These are phyloP conservation scores for Yamagishiella unicocca DNA, from an alignment of 139 green algal species.

Conservation along the genomic window DNA sequence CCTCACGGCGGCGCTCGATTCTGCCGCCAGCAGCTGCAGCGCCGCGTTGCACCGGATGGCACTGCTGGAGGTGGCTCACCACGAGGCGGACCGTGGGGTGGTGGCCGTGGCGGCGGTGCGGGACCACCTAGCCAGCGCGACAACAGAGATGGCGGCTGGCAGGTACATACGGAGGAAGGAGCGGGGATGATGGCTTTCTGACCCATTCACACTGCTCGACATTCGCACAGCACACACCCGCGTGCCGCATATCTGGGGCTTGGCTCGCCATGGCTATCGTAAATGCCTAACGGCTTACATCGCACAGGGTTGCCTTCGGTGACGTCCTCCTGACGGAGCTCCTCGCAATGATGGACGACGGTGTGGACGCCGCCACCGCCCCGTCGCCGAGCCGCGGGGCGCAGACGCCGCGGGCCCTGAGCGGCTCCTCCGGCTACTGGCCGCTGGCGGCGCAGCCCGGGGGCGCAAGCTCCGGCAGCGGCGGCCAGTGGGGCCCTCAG, in stretches of 20 bases:
- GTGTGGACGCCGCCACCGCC: background rate
- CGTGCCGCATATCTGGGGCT: too few species aligned
- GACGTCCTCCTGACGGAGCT: constrained; percentile 26
- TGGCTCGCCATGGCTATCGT: too few species aligned
- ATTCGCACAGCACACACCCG: too few species aligned
- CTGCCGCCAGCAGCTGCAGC: background rate
- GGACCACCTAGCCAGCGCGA: background rate
- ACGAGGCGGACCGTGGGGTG: constrained; percentile 14
- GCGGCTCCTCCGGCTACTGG: background rate
- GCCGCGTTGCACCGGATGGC: constrained; percentile 27
- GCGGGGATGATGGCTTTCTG: too few species aligned
- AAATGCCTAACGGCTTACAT: too few species aligned
- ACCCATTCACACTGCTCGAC: too few species aligned
- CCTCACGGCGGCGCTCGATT: constrained; percentile 17
- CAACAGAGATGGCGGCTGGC: constrained; percentile 31
- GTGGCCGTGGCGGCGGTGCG: constrained; percentile 16
- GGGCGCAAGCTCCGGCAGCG: background rate
- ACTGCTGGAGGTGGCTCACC: constrained; percentile 40
- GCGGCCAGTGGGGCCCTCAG: too few species aligned
- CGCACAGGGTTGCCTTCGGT: constrained; percentile 21
- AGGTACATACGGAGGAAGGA: background rate
- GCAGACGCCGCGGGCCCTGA: background rate
- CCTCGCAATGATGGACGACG: constrained; percentile 9
- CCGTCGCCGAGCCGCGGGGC: background rate
- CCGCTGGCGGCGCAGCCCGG: background rate